phyloP scores from a whole-genome alignment of 345 rosid species.

The Psidium friedrichsthalianum region DNA sequence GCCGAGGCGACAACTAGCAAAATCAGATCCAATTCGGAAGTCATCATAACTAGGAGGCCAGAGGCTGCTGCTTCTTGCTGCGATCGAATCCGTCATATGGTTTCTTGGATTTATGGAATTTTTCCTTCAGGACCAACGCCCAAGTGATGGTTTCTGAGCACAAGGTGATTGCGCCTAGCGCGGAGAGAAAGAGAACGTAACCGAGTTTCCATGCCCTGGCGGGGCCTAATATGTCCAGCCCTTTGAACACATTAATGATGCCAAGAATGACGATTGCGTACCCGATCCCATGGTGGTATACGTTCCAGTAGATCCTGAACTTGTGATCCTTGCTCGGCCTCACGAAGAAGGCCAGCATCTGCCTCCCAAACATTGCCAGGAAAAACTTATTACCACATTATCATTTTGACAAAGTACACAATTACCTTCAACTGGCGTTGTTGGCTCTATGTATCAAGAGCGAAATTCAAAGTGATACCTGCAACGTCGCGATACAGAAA shows the following conservation, averaged over 20 bases:
- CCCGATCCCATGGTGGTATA: constrained; percentile 72
- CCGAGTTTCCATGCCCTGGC: constrained; percentile 37
- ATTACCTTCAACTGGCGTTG: background rate
- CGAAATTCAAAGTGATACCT: constrained; percentile 21
- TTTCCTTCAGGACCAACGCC: constrained; percentile 50
- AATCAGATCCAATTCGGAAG: background rate
- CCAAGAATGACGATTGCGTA: constrained; percentile 48
- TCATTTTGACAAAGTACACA: background rate
- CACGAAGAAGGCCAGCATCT: constrained; percentile 45
- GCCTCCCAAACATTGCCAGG: background rate
- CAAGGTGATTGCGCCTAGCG: constrained; percentile 43
- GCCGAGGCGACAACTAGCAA: background rate
- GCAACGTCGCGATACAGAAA: constrained; percentile 57
- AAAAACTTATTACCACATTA: background rate
- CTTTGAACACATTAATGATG: constrained; percentile 65
- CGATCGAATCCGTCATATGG: constrained; percentile 26
- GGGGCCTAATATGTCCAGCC: constrained; percentile 51
- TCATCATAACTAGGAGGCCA: background rate
- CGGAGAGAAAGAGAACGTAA: constrained; percentile 28
- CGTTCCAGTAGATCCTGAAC: constrained; percentile 57
- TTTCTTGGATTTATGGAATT: constrained; percentile 38
- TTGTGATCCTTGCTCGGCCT: constrained; percentile 87
- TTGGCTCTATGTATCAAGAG: background rate
- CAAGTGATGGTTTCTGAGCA: constrained; percentile 62
- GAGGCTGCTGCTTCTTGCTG: constrained; percentile 19